Percentiles rank a stretch among this genome's conserved stretches.
Evolutionary conservation across 1,284 basidiomycete species (phyloP).

Genomic region (Chondrostereum purpureum): DNA sequence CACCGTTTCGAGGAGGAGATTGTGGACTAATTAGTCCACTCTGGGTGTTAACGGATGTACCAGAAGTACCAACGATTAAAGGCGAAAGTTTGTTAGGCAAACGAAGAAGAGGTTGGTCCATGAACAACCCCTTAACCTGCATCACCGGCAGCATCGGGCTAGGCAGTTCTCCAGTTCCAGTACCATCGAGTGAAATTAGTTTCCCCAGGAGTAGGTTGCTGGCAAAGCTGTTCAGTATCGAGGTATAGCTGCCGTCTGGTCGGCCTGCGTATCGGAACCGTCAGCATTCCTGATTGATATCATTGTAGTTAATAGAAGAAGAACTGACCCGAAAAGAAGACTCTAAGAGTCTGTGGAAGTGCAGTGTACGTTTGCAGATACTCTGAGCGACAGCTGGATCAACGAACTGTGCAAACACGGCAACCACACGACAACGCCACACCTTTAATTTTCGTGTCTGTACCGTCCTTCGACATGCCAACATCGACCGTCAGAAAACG

Average conservation of each 20-base stretch:
- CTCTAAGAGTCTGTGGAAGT: slow-evolving; percentile 67
- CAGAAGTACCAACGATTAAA: slow-evolving; percentile 29
- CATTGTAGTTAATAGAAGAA: neutral
- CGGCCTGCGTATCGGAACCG: slow-evolving; percentile 16
- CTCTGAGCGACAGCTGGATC: slow-evolving; percentile 34
- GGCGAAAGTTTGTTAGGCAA: slow-evolving; percentile 37
- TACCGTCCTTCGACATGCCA: slow-evolving; percentile 56
- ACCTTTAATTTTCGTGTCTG: slow-evolving; percentile 74
- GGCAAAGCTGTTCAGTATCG: slow-evolving; percentile 44
- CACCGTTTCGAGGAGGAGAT: slow-evolving; percentile 36
- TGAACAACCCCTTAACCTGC: slow-evolving; percentile 59
- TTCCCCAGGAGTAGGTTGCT: slow-evolving; percentile 62
- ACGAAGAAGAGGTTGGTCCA: slow-evolving; percentile 38
- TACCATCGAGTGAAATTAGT: slow-evolving; percentile 53
- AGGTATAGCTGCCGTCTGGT: slow-evolving; percentile 22
- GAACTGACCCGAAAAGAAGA: slow-evolving; percentile 62
- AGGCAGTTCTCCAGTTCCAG: slow-evolving; percentile 37
- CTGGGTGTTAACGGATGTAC: slow-evolving; percentile 32
- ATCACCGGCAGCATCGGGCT: slow-evolving; percentile 49
- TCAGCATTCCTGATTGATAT: no score
- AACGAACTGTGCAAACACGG: neutral
- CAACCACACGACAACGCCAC: slow-evolving; percentile 8
- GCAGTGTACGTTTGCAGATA: slow-evolving; percentile 68
- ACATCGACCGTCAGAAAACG: slow-evolving; percentile 68
- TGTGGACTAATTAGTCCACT: slow-evolving; percentile 52